A percentile compares a stretch with the other conserved stretches of the same genome.
These are phyloP conservation scores for Zygosaccharomyces gambellarensis DNA, from an alignment of 805 yeast species.

Conservation along the genomic window DNA sequence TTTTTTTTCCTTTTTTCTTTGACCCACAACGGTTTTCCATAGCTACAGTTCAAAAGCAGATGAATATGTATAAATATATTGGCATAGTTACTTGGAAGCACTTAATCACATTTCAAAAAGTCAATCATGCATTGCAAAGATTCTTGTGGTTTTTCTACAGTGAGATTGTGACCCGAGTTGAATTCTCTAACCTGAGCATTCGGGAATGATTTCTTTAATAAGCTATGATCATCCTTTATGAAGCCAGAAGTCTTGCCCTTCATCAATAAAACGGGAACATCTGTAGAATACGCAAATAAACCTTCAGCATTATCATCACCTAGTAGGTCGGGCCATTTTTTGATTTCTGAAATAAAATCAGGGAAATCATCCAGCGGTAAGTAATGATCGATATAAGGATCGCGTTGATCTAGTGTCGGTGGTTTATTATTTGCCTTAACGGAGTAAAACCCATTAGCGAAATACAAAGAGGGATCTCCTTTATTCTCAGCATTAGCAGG, in stretches of 20 bases:
- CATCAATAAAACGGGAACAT: conserved; percentile 40
- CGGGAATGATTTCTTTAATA: conserved; percentile 24
- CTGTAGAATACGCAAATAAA: conserved; percentile 7
- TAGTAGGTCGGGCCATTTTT: conserved; percentile 22
- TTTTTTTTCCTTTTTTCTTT: neutral
- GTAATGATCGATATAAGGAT: conserved; percentile 17
- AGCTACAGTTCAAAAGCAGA: neutral
- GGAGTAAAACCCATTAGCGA: conserved; percentile 28
- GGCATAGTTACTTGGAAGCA: neutral
- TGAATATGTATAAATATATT: neutral
- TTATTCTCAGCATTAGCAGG: conserved; percentile 14
- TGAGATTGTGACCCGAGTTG: conserved; percentile 31
- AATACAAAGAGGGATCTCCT: conserved; percentile 24
- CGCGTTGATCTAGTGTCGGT: conserved; percentile 5
- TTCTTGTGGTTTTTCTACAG: conserved; percentile 26
- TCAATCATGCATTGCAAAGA: conserved; percentile 15
- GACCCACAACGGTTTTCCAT: neutral
- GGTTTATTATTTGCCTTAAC: conserved; percentile 19
- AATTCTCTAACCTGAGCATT: conserved; percentile 23
- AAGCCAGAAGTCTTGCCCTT: conserved; percentile 42
- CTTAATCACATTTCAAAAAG: conserved; percentile 15
- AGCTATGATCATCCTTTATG: conserved; percentile 33
- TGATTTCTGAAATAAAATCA: conserved; percentile 20
- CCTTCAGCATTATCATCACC: conserved; percentile 8
- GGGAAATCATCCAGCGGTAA: conserved; percentile 28